Evolutionary conservation across 1,284 basidiomycete genomes (phyloP), one percentile per base, ranked within the genome.

Genomic region (Cerioporus squamosus): DNA sequence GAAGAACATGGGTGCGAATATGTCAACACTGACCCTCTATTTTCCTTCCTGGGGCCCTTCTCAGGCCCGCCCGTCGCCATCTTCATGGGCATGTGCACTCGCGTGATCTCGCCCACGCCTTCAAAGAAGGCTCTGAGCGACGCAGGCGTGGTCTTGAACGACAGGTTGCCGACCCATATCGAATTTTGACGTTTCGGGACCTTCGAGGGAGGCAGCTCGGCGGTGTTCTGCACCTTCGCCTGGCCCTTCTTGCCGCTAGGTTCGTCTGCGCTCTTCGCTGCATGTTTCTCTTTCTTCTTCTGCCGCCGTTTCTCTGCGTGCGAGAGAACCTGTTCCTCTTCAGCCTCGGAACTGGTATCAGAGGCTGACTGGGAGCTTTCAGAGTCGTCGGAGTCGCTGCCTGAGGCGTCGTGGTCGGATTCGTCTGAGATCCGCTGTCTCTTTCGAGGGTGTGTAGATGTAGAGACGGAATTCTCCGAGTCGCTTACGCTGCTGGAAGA

Each of bases 91-190:
- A 93, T 86, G 70, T 91, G 79, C 63, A 92, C 76, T 44, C 91
- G 78, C 23, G 88, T 90, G 61, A 91, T 84, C 70, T 88, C 88
- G 31, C 90, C 86, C 31, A 80, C 86, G 3, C 82, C 85, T 57
- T 86, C 81, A 70, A 97, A 90, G 74, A 94, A 94, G 18, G 75
- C 74, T 46, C 82, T 81, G 29, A 98, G 76, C 8, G 86, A 78
- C 15, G 90, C 87, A 48, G 83, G 76, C 0, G 89, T 93, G 18
- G 96, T 98, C 74, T 92, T 92, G 82, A 93, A 99, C 18, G 93
- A 85, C 70, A 99, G 72, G 74, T 99, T 99, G 45, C 97, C 97
- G 39, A 98, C 88, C 94, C 97, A 99, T 38, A 99, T 81, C 3
- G 93, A 94, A 68, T 94, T 89, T 69, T 93, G 86, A 42, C 87